Evolutionary conservation across 2,329 filamentous ascomycete species (phyloP), one percentile per base, ranked within the genome.

Genomic region (Camillea tinctor): DNA sequence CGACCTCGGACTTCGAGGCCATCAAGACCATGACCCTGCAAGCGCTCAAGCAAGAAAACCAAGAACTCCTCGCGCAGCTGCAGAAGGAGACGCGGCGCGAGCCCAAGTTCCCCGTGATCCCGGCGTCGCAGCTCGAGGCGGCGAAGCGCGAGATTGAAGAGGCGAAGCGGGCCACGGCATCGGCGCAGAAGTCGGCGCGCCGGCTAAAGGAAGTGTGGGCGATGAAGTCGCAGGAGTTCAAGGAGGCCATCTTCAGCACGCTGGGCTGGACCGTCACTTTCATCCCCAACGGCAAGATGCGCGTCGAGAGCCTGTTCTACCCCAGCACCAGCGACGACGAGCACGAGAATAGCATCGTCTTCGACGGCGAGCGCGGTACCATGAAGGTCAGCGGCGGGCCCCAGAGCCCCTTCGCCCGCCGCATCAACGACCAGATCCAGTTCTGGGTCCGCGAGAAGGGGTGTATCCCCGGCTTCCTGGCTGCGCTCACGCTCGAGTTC

Each of bases 381-480:
- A 99, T 99, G 95, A 99, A 99, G 82, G 91, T 99, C 59, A 91
- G 89, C 36, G 95, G 95, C 1, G 95, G 95, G 0, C 91, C 93
- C 1, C 85, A 91, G 71, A 96, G 92, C 72, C 83, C 87, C 13
- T 99, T 99, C 76, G 95, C 93, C 1, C 79, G 85, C 58, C 89
- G 93, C 75, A 97, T 99, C 64, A 85, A 85, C 65, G 90, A 92
- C 70, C 86, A 93, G 73, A 94, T 97, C 71, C 89, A 92, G 65
- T 98, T 97, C 75, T 99, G 95, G 94, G 94, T 98, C 1, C 86
- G 96, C 71, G 93, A 95, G 69, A 88, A 93, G 79, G 93, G 93
- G 52, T 94, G 94, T 74, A 96, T 98, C 64, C 94, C 94, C 4
- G 94, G 93, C 58, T 96, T 98, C 74, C 76, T 98, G 65, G 93